phyloP scores from a whole-genome alignment of 768 basidiomycete genomes.

The Agaricus sinodeliciosus region DNA sequence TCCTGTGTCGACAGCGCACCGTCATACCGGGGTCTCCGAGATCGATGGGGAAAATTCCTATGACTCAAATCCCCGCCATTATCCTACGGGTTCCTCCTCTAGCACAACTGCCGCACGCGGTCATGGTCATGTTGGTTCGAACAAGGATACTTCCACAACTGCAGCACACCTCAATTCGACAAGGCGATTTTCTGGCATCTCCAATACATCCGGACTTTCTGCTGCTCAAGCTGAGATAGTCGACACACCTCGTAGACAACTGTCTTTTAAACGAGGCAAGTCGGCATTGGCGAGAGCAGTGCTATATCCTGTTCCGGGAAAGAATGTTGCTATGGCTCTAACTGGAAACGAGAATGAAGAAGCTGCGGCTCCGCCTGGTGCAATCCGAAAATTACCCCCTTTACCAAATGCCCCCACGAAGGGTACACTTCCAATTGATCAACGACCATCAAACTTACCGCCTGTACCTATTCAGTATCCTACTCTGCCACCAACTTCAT shows the following conservation, averaged over 20 bases:
- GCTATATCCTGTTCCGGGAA: constrained; percentile 1
- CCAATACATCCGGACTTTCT: neutral
- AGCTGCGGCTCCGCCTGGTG: neutral
- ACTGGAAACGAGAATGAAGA: neutral
- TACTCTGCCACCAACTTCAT: neutral
- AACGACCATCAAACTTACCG: neutral
- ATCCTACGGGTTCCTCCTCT: neutral
- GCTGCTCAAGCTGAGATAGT: constrained; percentile 9
- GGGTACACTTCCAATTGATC: neutral
- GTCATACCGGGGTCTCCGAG: neutral
- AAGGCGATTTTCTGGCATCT: neutral
- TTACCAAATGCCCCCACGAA: neutral
- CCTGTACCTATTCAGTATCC: neutral
- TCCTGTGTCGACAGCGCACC: neutral
- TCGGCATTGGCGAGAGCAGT: constrained; percentile 4
- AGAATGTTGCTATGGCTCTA: constrained; percentile 1
- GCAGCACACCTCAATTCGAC: neutral
- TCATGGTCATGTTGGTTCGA: constrained; percentile 7
- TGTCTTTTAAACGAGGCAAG: neutral
- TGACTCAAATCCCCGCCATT: neutral
- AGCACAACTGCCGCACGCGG: neutral
- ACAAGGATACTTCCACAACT: neutral
- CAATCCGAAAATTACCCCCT: neutral
- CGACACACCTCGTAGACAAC: constrained; percentile 1
- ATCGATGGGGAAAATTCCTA: neutral